Conservation (phyloP, 2,329 filamentous ascomycete species). For the Clarireedia paspali region DNA sequence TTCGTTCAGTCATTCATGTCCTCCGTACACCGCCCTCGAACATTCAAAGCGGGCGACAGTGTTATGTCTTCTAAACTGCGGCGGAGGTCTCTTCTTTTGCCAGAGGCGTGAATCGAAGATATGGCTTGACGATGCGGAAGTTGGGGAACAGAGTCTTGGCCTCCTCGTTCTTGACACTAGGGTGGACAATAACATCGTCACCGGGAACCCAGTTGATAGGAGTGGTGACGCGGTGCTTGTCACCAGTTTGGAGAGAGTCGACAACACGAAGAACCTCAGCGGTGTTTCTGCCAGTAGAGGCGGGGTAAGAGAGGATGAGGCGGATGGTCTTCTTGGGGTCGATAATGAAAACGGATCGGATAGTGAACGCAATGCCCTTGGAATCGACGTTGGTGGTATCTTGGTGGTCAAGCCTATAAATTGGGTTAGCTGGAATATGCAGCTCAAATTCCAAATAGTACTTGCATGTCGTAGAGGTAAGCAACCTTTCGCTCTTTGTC, state of each 20-base stretch:
- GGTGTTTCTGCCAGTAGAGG: conserved; percentile 79
- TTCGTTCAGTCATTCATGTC: neutral
- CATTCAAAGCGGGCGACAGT: neutral
- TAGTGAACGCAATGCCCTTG: conserved; percentile 85
- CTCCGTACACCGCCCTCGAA: neutral
- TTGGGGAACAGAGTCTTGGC: conserved; percentile 84
- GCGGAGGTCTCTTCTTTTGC: conserved; percentile 42
- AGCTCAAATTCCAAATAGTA: conserved; percentile 1
- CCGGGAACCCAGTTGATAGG: conserved; percentile 87
- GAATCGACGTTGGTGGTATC: conserved; percentile 73
- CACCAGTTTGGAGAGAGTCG: conserved; percentile 73
- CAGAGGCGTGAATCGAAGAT: conserved; percentile 65
- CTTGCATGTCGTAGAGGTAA: conserved; percentile 70
- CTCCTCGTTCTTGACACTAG: conserved; percentile 72
- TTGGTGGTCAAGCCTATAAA: conserved; percentile 62
- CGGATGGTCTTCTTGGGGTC: conserved; percentile 91
- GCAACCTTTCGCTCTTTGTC: conserved; percentile 74
- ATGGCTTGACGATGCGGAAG: conserved; percentile 59
- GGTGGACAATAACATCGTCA: conserved; percentile 88
- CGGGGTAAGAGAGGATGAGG: conserved; percentile 86
- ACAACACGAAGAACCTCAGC: conserved; percentile 71
- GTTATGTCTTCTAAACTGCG: conserved; percentile 12
- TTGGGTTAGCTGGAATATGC: neutral
- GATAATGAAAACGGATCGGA: conserved; percentile 91
- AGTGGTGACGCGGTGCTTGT: conserved; percentile 81